A percentile compares a stretch with the other conserved stretches of the same genome.
Conservation (phyloP, 208 protist species). For the Kentomonas sorsogonicus region DNA sequence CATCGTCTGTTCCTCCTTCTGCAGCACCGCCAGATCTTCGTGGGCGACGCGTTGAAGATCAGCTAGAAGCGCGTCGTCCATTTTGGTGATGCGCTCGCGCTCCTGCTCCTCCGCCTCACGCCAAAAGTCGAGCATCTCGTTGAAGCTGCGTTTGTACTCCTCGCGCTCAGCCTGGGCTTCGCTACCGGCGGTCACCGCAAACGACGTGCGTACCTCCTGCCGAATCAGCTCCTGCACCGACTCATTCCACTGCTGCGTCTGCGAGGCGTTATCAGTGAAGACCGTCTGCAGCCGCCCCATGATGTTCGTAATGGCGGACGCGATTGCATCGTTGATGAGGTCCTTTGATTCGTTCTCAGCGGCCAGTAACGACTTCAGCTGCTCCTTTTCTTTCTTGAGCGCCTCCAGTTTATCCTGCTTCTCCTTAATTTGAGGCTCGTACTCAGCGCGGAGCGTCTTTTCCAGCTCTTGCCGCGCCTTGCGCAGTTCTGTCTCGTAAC, state of each 20-base stretch:
- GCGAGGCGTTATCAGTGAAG: constrained; percentile 25
- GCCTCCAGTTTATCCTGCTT: constrained; percentile 29
- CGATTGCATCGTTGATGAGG: constrained; percentile 42
- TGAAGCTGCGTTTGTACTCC: constrained; percentile 50
- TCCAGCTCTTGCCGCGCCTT: constrained; percentile 42
- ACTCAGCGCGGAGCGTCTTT: constrained; percentile 38
- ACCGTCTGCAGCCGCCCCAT: constrained; percentile 40
- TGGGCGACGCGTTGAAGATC: constrained; percentile 60
- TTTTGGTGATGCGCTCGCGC: constrained; percentile 57
- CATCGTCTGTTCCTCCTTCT: constrained; percentile 62
- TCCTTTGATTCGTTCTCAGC: constrained; percentile 28
- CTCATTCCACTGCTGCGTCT: constrained; percentile 38
- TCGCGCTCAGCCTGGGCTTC: constrained; percentile 56
- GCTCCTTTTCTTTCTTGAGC: constrained; percentile 40
- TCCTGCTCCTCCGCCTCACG: constrained; percentile 51
- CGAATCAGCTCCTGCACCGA: constrained; percentile 52
- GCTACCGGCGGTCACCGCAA: constrained; percentile 53
- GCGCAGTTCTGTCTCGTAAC: constrained; percentile 39
- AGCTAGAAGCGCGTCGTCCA: constrained; percentile 67
- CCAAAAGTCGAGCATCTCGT: constrained; percentile 73
- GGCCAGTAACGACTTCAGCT: constrained; percentile 40
- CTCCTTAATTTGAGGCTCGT: constrained; percentile 39
- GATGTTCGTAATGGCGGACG: constrained; percentile 48
- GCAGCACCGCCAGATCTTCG: constrained; percentile 60
- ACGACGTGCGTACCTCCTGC: constrained; percentile 63